Percentiles rank a stretch among this genome's conserved stretches.
phyloP scores from a whole-genome alignment of 345 rosid genomes.

The Gossypium australe region DNA sequence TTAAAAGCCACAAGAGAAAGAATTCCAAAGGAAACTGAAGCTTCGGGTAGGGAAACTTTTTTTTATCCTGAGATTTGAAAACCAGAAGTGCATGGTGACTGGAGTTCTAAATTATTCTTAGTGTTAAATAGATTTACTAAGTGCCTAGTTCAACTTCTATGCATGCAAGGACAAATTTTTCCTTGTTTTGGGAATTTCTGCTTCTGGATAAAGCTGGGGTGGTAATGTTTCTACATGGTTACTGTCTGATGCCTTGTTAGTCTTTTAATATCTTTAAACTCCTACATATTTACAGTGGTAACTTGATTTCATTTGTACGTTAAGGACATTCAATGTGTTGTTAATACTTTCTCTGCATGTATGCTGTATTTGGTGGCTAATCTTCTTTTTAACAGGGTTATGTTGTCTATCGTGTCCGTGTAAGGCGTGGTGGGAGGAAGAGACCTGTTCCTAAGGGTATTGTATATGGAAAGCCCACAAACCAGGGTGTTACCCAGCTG shows the following conservation, averaged over 20 bases:
- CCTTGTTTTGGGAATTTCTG: neutral
- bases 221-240: neutral
- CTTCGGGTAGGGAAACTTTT: neutral
- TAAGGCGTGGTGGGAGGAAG: slow-evolving; percentile 86
- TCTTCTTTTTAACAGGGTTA: slow-evolving; percentile 41
- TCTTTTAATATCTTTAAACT: neutral
- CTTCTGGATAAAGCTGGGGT: neutral
- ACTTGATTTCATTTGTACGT: neutral
- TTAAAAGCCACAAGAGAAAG: neutral
- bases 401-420: slow-evolving; percentile 77
- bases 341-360: neutral
- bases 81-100: neutral
- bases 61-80: neutral
- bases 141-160: neutral
- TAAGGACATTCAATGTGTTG: neutral
- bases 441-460: slow-evolving; percentile 88
- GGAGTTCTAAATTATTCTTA: neutral
- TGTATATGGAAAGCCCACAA: slow-evolving; percentile 84
- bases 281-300: neutral
- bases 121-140: neutral
- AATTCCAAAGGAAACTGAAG: neutral
- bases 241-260: neutral
- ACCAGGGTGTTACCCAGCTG: slow-evolving; percentile 85
- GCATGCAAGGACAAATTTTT: neutral
- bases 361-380: neutral